These are phyloP conservation scores for Colletotrichum navitas DNA, from an alignment of 2,329 filamentous ascomycete genomes.

Conservation along the genomic window DNA sequence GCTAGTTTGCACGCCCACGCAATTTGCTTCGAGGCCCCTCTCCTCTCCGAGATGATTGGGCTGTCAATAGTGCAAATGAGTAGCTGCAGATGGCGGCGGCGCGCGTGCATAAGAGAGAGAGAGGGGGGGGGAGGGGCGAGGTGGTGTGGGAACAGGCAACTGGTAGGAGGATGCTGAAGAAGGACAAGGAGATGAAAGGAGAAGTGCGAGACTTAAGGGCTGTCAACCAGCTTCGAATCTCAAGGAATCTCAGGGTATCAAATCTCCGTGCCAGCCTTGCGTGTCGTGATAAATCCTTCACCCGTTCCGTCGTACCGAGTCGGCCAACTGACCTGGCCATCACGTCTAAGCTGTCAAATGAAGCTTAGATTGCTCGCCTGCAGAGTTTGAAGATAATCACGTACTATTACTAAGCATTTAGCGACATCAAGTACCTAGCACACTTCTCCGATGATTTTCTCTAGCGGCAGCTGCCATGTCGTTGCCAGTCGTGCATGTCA, in stretches of 20 bases:
- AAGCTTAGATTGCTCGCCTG: background rate
- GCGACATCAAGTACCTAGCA: constrained; percentile 1
- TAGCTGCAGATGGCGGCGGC: background rate
- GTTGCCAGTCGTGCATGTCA: constrained; percentile 7
- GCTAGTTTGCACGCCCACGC: constrained; percentile 18
- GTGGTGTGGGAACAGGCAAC: background rate
- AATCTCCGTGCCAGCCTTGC: background rate
- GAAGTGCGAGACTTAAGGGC: background rate
- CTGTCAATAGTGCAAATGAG: constrained; percentile 1
- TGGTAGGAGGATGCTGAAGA: background rate
- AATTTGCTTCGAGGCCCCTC: constrained; percentile 16
- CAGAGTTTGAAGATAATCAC: background rate
- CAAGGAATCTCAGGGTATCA: background rate
- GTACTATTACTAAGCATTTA: background rate
- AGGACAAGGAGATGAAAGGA: background rate
- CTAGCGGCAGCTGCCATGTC: constrained; percentile 16
- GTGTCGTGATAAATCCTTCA: background rate
- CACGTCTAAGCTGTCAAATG: constrained; percentile 12
- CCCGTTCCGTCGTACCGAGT: constrained; percentile 10
- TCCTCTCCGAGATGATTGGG: background rate
- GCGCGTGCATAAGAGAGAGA: background rate
- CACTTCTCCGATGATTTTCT: background rate
- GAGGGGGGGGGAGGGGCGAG: background rate
- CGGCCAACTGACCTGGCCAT: constrained; percentile 1
- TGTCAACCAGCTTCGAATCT: background rate